Percentiles rank a stretch among this genome's conserved stretches.
Evolutionary conservation across 208 protist species (phyloP).

Genomic region (Trichomonas gallinae): DNA sequence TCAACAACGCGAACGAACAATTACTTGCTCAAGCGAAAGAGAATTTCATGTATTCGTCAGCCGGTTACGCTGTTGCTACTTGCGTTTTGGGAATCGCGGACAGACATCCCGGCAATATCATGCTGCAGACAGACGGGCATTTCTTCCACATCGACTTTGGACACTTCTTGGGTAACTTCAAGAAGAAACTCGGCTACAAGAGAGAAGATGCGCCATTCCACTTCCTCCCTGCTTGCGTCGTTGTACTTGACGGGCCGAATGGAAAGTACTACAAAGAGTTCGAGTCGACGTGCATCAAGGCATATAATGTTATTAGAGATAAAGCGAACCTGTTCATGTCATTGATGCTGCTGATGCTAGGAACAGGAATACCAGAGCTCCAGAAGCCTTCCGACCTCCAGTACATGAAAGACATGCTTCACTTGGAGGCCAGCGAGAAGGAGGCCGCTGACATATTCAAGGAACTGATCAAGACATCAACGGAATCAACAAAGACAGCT

Average conservation of each 20-base stretch:
- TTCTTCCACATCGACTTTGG: constrained; percentile 81
- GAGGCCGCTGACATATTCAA: background rate
- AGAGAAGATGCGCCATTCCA: constrained; percentile 72
- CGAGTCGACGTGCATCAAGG: background rate
- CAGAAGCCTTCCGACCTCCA: background rate
- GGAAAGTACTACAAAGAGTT: background rate
- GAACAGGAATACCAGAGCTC: constrained; percentile 22
- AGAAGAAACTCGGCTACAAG: constrained; percentile 74
- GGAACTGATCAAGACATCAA: background rate
- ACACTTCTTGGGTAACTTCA: constrained; percentile 82
- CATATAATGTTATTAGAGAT: background rate
- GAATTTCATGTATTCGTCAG: constrained; percentile 34
- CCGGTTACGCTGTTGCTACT: constrained; percentile 57
- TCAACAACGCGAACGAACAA: background rate
- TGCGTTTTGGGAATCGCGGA: constrained; percentile 57
- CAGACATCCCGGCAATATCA: constrained; percentile 48
- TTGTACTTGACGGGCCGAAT: background rate
- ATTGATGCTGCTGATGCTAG: background rate
- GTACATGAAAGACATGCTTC: constrained; percentile 13
- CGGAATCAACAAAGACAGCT: background rate
- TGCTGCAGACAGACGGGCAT: constrained; percentile 42
- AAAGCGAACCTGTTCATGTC: background rate
- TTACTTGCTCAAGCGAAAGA: constrained; percentile 17
- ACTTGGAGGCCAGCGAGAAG: background rate
- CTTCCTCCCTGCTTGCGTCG: constrained; percentile 47